Conservation (phyloP, 2,329 filamentous ascomycete genomes). For the Penicillium rolfsii region DNA sequence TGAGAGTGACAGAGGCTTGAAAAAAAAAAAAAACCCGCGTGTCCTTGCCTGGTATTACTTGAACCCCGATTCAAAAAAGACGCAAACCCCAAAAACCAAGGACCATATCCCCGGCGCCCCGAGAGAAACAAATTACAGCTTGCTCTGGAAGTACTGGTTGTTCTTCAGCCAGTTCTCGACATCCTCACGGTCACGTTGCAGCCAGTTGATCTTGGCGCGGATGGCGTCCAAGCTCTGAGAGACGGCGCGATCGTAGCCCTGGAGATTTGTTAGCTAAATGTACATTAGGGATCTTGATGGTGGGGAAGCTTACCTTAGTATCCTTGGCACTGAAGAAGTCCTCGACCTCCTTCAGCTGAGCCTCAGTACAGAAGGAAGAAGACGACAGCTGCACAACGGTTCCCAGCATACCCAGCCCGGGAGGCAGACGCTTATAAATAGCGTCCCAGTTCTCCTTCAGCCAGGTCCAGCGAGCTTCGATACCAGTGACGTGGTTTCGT, state of each 20-base stretch:
- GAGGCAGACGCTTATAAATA: constrained; percentile 77
- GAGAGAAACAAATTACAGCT: constrained; percentile 31
- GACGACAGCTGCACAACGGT: constrained; percentile 82
- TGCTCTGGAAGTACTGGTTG: constrained; percentile 60
- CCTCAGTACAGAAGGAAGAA: constrained; percentile 74
- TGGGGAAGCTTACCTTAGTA: constrained; percentile 62
- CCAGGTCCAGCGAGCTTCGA: constrained; percentile 80
- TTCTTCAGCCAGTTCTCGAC: constrained; percentile 73
- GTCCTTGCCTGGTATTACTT: neutral
- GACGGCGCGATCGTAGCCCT: constrained; percentile 80
- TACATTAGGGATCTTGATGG: neutral
- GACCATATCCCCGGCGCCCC: neutral
- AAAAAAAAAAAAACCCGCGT: neutral
- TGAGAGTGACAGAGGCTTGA: neutral
- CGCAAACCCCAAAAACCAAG: neutral
- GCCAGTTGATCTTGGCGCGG: constrained; percentile 80
- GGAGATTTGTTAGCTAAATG: constrained; percentile 20
- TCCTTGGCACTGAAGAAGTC: constrained; percentile 80
- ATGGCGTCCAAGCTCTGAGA: constrained; percentile 89
- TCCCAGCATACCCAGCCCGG: constrained; percentile 83
- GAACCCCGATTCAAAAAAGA: neutral
- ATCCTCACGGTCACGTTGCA: constrained; percentile 74
- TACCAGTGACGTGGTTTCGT: constrained; percentile 74
- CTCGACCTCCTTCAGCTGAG: constrained; percentile 76
- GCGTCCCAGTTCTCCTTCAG: constrained; percentile 87